A percentile compares a stretch with the other conserved stretches of the same genome.
Evolutionary conservation across 192 early-diverging fungal genomes (phyloP).

Genomic region (Coemansia sp.): DNA sequence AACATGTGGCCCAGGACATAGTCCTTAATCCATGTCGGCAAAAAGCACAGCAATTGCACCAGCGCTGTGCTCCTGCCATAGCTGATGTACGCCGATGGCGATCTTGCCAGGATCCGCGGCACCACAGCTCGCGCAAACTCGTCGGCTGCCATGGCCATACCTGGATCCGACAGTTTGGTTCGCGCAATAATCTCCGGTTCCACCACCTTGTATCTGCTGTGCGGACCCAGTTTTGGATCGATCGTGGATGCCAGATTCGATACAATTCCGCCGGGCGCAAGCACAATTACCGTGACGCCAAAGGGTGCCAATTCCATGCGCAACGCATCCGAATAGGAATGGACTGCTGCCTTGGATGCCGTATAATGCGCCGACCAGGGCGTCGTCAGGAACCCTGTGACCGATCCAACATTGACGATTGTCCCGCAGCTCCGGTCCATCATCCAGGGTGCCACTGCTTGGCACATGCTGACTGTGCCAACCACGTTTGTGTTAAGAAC

Average conservation of each 20-base stretch:
- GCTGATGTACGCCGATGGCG: slow-evolving; percentile 57
- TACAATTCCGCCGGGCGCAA: slow-evolving; percentile 65
- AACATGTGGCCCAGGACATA: slow-evolving; percentile 43
- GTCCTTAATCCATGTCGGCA: slow-evolving; percentile 56
- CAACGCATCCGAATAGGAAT: slow-evolving; percentile 62
- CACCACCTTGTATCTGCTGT: slow-evolving; percentile 48
- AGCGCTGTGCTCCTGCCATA: slow-evolving; percentile 51
- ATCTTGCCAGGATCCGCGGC: slow-evolving; percentile 36
- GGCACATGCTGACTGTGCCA: slow-evolving; percentile 55
- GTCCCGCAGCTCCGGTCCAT: slow-evolving; percentile 55
- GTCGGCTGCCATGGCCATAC: slow-evolving; percentile 52
- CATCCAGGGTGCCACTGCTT: slow-evolving; percentile 62
- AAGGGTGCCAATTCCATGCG: slow-evolving; percentile 69
- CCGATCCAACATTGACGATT: slow-evolving; percentile 69
- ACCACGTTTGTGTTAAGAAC: slow-evolving; percentile 64
- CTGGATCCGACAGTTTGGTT: slow-evolving; percentile 57
- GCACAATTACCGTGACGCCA: slow-evolving; percentile 57
- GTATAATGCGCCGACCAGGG: slow-evolving; percentile 64
- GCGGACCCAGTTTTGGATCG: slow-evolving; percentile 31
- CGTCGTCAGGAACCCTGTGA: slow-evolving; percentile 61
- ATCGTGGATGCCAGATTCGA: slow-evolving; percentile 64
- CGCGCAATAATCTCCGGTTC: slow-evolving; percentile 47
- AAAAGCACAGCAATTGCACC: slow-evolving; percentile 49
- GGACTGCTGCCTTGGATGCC: slow-evolving; percentile 65
- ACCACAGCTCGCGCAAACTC: slow-evolving; percentile 61